A percentile compares a stretch with the other conserved stretches of the same genome.
Conservation (phyloP, 1,284 basidiomycete genomes). For the Heliocybe sulcata region DNA sequence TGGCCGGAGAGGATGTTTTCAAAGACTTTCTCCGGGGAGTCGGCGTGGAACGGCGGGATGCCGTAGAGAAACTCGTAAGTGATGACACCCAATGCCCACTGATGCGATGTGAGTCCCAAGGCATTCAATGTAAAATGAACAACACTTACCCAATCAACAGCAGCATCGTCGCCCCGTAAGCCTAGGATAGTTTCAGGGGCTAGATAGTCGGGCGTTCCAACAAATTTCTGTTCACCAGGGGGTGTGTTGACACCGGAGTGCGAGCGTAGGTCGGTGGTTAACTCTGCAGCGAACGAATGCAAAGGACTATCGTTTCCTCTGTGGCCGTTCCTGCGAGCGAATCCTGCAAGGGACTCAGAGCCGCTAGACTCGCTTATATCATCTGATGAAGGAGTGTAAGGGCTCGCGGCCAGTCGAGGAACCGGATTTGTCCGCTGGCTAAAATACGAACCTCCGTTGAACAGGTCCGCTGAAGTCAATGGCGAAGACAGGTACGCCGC, state of each 20-base stretch:
- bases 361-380: constrained; percentile 75
- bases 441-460: constrained; percentile 76
- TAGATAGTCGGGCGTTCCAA: constrained; percentile 95
- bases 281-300: constrained; percentile 75
- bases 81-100: constrained; percentile 98
- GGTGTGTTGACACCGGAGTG: constrained; percentile 54
- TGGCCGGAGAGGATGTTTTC: constrained; percentile 97
- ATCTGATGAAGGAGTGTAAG: constrained; percentile 65
- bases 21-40: constrained; percentile 95
- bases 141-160: constrained; percentile 87
- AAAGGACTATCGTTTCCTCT: constrained; percentile 65
- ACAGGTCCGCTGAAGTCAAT: constrained; percentile 48
- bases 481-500: constrained; percentile 75
- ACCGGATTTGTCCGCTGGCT: constrained; percentile 51
- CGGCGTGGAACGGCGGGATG: constrained; percentile 95
- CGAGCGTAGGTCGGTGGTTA: constrained; percentile 73
- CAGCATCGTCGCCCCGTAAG: constrained; percentile 90
- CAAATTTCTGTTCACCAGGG: constrained; percentile 86
- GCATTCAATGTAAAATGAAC: constrained; percentile 3
- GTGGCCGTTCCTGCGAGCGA: constrained; percentile 27
- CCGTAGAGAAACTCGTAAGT: constrained; percentile 98
- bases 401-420: constrained; percentile 52
- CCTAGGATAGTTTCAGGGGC: constrained; percentile 96
- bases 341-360: constrained; percentile 64
- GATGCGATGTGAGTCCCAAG: constrained; percentile 12